Evolutionary conservation across 495 filamentous ascomycete genomes (phyloP), one percentile per base, ranked within the genome.

Genomic region (Pyronema domesticum): DNA sequence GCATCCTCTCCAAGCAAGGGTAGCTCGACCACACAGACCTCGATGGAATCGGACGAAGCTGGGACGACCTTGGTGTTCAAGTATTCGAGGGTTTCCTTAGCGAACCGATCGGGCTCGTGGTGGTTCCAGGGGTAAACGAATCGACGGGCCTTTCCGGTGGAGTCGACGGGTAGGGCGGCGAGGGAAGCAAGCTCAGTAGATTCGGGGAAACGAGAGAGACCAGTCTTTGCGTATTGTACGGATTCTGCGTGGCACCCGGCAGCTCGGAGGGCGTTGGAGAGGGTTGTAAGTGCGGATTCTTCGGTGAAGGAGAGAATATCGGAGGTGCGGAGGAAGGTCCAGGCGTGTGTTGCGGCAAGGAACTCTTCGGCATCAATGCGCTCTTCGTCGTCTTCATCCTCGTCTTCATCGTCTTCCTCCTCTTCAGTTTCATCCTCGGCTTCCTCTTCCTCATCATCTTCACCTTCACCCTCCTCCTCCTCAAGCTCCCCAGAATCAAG

Each of bases 101-200:
- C 77, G 59, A 86, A 83, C 46, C 91, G 78, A 66, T 96, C 80
- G 0, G 87, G 88, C 62, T 98, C 93, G 60, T 91, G 74, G 17
- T 71, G 62, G 65, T 96, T 96, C 91, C 91, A 98, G 11, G 88
- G 85, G 67, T 98, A 98, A 13, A 94, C 72, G 62, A 53, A 18
- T 9, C 50, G 34, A n/a, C 35, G 14, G 13, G 50, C 33, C 8
- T n/a, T 39, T 1, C 50, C 50, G 23, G 18, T 23, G 11, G 9
- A 11, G 1, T 19, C 45, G 10, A 10, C 10, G 1, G 17, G n/a
- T 34, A 11, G 13, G 19, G 47, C 11, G 3, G 18, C 7, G 8
- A 36, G 11, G 7, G 18, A 1, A 7, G 18, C 19, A 13, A 35
- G 47, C 47, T 36, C 9, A 3, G 23, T 23, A 4, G 18, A 34